Conservation (phyloP, 1,284 basidiomycete species). For the Stygiomarasmius scandens region DNA sequence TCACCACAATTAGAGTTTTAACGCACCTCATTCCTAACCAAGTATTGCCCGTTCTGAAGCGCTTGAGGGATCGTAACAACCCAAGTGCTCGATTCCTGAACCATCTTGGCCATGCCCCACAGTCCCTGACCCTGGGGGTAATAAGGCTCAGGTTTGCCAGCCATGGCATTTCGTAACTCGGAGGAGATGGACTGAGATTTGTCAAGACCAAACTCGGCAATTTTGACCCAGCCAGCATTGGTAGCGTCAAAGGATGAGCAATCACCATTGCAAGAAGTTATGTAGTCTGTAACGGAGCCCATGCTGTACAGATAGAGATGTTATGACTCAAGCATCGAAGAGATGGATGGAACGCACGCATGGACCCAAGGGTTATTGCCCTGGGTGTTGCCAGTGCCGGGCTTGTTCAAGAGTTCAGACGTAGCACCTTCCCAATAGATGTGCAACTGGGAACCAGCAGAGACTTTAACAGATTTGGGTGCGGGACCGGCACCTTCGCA, state of each 20-base stretch:
- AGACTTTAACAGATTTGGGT: constrained; percentile 18
- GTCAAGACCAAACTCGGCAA: constrained; percentile 37
- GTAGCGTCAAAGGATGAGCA: constrained; percentile 36
- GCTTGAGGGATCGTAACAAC: constrained; percentile 33
- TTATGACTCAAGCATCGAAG: too few species aligned
- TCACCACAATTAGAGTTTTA: too few species aligned
- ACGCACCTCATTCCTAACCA: constrained; percentile 39
- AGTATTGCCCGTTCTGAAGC: constrained; percentile 39
- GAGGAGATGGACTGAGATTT: constrained; percentile 34
- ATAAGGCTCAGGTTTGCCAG: constrained; percentile 24
- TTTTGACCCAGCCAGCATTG: constrained; percentile 40
- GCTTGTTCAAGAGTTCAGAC: constrained; percentile 21
- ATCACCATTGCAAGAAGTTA: constrained; percentile 38
- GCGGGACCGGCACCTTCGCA: constrained; percentile 25
- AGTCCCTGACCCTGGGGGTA: constrained; percentile 22
- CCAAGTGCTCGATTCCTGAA: constrained; percentile 24
- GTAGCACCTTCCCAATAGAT: constrained; percentile 26
- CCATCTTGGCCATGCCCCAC: constrained; percentile 26
- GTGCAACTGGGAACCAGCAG: constrained; percentile 20
- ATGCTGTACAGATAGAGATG: constrained; percentile 22
- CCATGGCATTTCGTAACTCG: constrained; percentile 29
- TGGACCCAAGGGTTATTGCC: constrained; percentile 27
- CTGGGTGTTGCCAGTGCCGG: constrained; percentile 20
- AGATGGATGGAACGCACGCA: constrained; percentile 17
- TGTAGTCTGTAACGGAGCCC: constrained; percentile 41